Conservation (phyloP, 495 filamentous ascomycete species). For the Talaromyces stipitatus region DNA sequence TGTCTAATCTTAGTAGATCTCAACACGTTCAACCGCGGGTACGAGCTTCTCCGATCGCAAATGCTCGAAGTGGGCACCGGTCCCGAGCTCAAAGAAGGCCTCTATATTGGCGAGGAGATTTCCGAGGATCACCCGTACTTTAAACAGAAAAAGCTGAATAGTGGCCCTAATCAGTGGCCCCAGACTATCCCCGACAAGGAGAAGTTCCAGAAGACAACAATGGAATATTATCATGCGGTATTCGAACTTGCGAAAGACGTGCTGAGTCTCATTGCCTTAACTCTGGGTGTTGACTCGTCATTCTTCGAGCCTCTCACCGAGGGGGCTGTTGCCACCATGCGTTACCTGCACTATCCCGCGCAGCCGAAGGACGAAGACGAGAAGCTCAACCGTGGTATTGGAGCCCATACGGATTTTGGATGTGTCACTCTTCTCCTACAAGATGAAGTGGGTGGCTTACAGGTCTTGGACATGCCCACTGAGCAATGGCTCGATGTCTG, state of each 20-base stretch:
- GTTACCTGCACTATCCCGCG: constrained; percentile 33
- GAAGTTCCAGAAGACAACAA: constrained; percentile 37
- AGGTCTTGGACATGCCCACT: constrained; percentile 45
- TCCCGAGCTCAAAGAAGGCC: constrained; percentile 45
- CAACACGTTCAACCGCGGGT: constrained; percentile 38
- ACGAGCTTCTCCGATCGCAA: constrained; percentile 43
- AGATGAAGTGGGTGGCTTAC: constrained; percentile 39
- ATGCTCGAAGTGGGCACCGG: constrained; percentile 36
- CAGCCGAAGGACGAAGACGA: constrained; percentile 34
- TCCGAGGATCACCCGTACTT: constrained; percentile 32
- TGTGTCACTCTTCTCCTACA: constrained; percentile 39
- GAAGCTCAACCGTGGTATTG: constrained; percentile 30
- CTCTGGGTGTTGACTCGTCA: constrained; percentile 23
- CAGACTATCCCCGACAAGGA: constrained; percentile 27
- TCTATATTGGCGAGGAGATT: constrained; percentile 42
- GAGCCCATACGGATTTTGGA: constrained; percentile 42
- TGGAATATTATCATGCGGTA: constrained; percentile 39
- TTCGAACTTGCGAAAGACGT: constrained; percentile 26
- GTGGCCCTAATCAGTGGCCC: constrained; percentile 45
- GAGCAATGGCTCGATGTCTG: constrained; percentile 36
- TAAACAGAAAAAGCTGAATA: constrained; percentile 23
- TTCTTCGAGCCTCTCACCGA: constrained; percentile 25
- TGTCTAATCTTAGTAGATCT: constrained; percentile 14
- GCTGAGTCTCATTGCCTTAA: constrained; percentile 20
- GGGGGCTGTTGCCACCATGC: constrained; percentile 35